Evolutionary conservation across 345 rosid genomes (phyloP), one percentile per base, ranked within the genome.

Genomic region (Hevea brasiliensis): DNA sequence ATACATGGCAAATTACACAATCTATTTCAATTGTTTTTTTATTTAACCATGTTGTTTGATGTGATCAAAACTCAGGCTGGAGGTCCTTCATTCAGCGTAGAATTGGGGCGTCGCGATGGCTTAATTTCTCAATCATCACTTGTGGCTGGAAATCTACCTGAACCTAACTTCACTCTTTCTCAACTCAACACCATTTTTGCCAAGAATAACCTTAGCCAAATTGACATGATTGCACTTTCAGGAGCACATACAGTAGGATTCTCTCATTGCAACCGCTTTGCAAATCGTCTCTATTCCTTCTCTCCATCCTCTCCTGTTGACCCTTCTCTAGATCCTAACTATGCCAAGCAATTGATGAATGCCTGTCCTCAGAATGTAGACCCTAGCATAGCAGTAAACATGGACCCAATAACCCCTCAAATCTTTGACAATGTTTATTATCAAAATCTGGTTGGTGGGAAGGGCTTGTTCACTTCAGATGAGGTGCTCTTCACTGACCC

Each of bases 241-340:
- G 99, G 97, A n/a, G 94, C 90, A 12, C 99, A 95, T 69, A 92
- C 98, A 0, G 7, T 95, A 5, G 98, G 98, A 55, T 92, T 91
- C 84, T 91, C 98, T 54, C 97, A 92, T 68, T 95, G 96, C 81
- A 12, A 56, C 67, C 89, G 92, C 60, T 88, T 95, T 4, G 80
- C 89, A 1, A 73, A 86, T 56, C 89, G 98, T 15, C 64, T 92
- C 72, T 83, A 95, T 81, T 81, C 86, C 0, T 92, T 82, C 84
- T 87, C 97, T 24, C 8, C 81, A 12, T 68, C 89, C 1, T 82
- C 82, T 61, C 61, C 84, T 0, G 76, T 92, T 0, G 98, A 95
- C 61, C 98, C 99, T 12, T 66, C 96, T 51, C 76, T 95, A 32
- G 75, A 88, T 55, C 68, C 92, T 0, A 65, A 59, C 71, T 92